A percentile compares a stretch with the other conserved stretches of the same genome.
phyloP scores from a whole-genome alignment of 2,329 filamentous ascomycete genomes.

The Calcarisporium arbuscula region DNA sequence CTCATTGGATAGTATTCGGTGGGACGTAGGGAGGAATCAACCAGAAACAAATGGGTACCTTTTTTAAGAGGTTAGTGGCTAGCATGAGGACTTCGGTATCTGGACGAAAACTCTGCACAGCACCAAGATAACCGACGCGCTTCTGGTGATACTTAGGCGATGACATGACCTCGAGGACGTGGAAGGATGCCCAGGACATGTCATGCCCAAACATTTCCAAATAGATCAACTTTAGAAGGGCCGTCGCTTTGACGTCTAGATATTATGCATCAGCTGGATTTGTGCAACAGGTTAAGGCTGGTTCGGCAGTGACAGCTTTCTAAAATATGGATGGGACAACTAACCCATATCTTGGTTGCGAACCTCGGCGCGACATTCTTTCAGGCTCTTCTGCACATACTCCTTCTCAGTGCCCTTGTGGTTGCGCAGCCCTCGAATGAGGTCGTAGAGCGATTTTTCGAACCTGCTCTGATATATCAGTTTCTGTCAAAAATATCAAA shows the following conservation, averaged over 20 bases:
- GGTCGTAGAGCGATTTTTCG: slow-evolving; percentile 97
- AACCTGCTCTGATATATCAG: slow-evolving; percentile 58
- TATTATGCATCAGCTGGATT: slow-evolving; percentile 4
- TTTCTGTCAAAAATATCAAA: not conserved
- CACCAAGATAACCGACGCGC: slow-evolving; percentile 87
- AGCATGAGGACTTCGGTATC: slow-evolving; percentile 98
- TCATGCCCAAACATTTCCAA: slow-evolving; percentile 99
- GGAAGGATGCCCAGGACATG: slow-evolving; percentile 99
- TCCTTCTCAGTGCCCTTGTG: slow-evolving; percentile 94
- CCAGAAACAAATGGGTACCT: no score
- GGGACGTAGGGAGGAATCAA: no score
- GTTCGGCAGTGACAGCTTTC: not conserved
- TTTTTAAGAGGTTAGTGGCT: slow-evolving; percentile 93
- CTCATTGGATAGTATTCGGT: no score
- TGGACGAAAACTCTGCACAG: slow-evolving; percentile 90
- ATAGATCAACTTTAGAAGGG: slow-evolving; percentile 91
- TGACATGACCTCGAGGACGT: slow-evolving; percentile 98
- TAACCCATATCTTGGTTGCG: slow-evolving; percentile 86
- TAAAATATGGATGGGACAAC: no score
- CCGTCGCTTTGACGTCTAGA: slow-evolving; percentile 88
- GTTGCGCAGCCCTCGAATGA: slow-evolving; percentile 90
- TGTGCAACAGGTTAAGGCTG: not conserved
- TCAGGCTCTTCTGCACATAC: slow-evolving; percentile 87
- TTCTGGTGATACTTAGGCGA: slow-evolving; percentile 93
- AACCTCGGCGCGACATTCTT: slow-evolving; percentile 93